These are phyloP conservation scores for Thelonectria rubi DNA, from an alignment of 2,329 filamentous ascomycete genomes.

Conservation along the genomic window DNA sequence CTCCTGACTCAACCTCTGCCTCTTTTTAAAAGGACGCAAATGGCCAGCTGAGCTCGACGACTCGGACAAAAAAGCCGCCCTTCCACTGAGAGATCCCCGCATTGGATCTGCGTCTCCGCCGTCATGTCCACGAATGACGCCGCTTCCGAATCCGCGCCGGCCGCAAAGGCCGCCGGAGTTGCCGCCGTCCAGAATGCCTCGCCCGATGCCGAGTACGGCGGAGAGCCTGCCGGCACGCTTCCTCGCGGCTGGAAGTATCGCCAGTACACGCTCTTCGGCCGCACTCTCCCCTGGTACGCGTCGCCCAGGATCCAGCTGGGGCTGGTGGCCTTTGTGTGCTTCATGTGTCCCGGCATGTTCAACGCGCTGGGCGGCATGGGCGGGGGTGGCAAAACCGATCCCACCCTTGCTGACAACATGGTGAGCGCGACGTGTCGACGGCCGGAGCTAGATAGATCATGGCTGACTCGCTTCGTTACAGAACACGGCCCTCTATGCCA, in stretches of 20 bases:
- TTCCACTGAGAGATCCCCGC: not conserved
- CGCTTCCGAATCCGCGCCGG: not conserved
- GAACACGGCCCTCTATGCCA: conserved; percentile 75
- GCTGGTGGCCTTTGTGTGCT: conserved; percentile 65
- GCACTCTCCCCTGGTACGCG: conserved; percentile 66
- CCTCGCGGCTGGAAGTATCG: conserved; percentile 40
- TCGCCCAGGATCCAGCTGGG: conserved; percentile 76
- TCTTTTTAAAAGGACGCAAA: not conserved
- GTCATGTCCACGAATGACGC: conserved; percentile 25
- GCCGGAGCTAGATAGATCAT: not conserved
- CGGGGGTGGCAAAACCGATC: conserved; percentile 63
- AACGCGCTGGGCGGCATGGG: conserved; percentile 73
- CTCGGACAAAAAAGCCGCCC: not conserved
- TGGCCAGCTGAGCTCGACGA: not conserved
- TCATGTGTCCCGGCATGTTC: conserved; percentile 78
- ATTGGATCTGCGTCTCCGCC: not conserved
- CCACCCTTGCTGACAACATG: conserved; percentile 53
- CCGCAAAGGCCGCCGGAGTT: conserved; percentile 7
- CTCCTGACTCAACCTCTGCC: not conserved
- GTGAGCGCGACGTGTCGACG: conserved; percentile 35
- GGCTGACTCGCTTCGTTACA: conserved; percentile 9
- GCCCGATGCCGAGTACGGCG: conserved; percentile 24
- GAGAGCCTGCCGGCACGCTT: conserved; percentile 18
- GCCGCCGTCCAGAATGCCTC: conserved; percentile 18
- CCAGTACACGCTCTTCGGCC: conserved; percentile 32